Evolutionary conservation across 1,284 basidiomycete genomes (phyloP).

Genomic region (Phellopilus nigrolimitatus): DNA sequence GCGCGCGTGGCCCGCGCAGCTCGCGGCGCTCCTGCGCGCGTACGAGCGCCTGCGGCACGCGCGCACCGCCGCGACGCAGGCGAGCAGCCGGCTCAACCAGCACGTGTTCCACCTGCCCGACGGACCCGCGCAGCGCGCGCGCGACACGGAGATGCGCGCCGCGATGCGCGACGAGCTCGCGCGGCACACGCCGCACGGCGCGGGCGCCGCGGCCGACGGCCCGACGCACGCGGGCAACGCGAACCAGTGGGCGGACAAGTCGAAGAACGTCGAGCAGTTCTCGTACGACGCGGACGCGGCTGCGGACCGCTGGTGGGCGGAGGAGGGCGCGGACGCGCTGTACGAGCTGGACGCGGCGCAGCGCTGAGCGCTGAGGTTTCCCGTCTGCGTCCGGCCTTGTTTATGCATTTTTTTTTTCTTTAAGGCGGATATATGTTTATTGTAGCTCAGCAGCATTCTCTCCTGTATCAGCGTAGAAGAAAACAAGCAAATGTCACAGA

Average conservation of each 20-base stretch:
- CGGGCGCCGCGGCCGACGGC: not conserved
- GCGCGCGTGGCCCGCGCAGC: constrained; percentile 36
- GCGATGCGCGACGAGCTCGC: constrained; percentile 48
- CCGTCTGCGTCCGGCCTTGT: not conserved
- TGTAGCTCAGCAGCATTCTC: not conserved
- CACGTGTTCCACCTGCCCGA: constrained; percentile 50
- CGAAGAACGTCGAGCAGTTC: constrained; percentile 41
- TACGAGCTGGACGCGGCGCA: not conserved
- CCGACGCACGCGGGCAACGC: constrained; percentile 18
- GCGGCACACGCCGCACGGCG: constrained; percentile 31
- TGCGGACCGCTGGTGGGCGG: constrained; percentile 45
- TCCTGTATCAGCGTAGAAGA: too few relatives aligned
- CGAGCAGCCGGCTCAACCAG: constrained; percentile 45
- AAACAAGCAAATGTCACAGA: too few relatives aligned
- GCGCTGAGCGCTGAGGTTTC: not conserved
- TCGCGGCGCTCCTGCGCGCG: constrained; percentile 43
- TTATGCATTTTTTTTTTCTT: not conserved
- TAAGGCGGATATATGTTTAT: not conserved
- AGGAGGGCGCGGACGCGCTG: constrained; percentile 26
- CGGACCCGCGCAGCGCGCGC: constrained; percentile 45
- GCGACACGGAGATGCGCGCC: too few relatives aligned
- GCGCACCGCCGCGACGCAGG: constrained; percentile 45
- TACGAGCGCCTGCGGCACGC: constrained; percentile 48
- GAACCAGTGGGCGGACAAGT: constrained; percentile 45
- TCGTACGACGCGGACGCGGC: constrained; percentile 47